Evolutionary conservation across 202 grass and related monocot genomes (phyloP), one percentile per base, ranked within the genome.

Genomic region (Dendrocalamus latiflorus): DNA sequence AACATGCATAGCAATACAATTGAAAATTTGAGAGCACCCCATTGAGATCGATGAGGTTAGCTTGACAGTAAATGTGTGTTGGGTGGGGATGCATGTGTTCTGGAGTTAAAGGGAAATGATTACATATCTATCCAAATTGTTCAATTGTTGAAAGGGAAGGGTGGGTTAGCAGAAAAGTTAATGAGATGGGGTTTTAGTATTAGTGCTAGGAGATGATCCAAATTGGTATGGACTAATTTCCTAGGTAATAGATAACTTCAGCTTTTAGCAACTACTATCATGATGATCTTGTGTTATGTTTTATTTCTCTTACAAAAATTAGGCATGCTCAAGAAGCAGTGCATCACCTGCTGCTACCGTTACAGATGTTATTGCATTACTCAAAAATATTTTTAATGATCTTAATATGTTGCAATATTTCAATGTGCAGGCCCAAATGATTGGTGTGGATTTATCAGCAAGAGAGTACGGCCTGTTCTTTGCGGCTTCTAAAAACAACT

Each of bases 391-490:
- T 10, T 72, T 51, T 1, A 34, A 21, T 34, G 22, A 48, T 39
- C 75, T 72, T 75, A 80, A 41, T 50, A 13, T 81, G 57, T 81
- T 74, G 8, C 0, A 39, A 30, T 76, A 57, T 54, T 70, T 77
- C 24, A 47, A 75, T 72, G 16, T 80, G 38, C 82, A 98, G 95
- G 93, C 95, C 68, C 78, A 54, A 38, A 79, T 95, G 89, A 53
- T 53, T 70, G 66, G 55, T 84, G 85, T 98, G 45, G 85, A 98
- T 70, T 88, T 95, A 73, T 95, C 91, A 62, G 95, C 95, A 83
- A 93, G 85, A 90, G 79, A 80, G 70, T 91, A 91, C 68, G 95
- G 90, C 21, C n/a, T n/a, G 76, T 91, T 79, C 95, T 91, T 51
- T 89, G 63, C n/a, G 16, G 36, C 75, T 84, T 93, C 85, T 77